Evolutionary conservation across 257 asterid species (phyloP).

Genomic region (Salvia rosmarinus): DNA sequence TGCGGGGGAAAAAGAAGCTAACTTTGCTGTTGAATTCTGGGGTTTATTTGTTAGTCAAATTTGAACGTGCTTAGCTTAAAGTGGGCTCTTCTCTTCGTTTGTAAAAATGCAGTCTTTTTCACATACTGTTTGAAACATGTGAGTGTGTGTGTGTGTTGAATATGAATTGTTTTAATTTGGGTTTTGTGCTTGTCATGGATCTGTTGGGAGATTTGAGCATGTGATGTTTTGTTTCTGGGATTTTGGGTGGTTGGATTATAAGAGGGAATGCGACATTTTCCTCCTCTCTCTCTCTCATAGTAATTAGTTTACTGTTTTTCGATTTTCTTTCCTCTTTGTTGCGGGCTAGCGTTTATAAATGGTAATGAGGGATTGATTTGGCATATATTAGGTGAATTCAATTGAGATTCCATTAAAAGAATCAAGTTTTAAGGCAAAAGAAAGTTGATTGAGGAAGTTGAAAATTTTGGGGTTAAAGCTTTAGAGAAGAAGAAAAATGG

Average conservation of each 20-base stretch:
- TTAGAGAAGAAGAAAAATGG: conserved; percentile 46
- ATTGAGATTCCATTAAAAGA: conserved; percentile 30
- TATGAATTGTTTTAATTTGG: conserved; percentile 28
- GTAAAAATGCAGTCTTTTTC: conserved; percentile 26
- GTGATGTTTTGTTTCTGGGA: conserved; percentile 35
- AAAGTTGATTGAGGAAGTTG: neutral
- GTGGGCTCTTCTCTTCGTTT: conserved; percentile 1
- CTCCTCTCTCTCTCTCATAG: conserved; percentile 36
- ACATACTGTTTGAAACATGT: neutral
- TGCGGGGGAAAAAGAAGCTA: neutral
- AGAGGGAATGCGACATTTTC: conserved; percentile 37
- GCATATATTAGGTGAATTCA: conserved; percentile 32
- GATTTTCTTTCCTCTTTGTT: neutral
- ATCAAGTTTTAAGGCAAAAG: conserved; percentile 20
- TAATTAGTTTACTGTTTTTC: neutral
- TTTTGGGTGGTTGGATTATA: conserved; percentile 26
- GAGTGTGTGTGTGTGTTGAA: conserved; percentile 13
- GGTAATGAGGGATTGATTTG: conserved; percentile 29
- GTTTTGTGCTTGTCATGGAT: conserved; percentile 39
- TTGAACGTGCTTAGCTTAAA: conserved; percentile 24
- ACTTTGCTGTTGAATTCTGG: conserved; percentile 26
- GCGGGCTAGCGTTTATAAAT: conserved; percentile 17
- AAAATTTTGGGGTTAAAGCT: neutral
- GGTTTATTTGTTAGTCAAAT: neutral
- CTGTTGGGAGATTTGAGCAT: conserved; percentile 31